Percentiles rank a stretch among this genome's conserved stretches.
phyloP scores from a whole-genome alignment of 1,139 yeast species.

The Magnusiomyces clavatus region DNA sequence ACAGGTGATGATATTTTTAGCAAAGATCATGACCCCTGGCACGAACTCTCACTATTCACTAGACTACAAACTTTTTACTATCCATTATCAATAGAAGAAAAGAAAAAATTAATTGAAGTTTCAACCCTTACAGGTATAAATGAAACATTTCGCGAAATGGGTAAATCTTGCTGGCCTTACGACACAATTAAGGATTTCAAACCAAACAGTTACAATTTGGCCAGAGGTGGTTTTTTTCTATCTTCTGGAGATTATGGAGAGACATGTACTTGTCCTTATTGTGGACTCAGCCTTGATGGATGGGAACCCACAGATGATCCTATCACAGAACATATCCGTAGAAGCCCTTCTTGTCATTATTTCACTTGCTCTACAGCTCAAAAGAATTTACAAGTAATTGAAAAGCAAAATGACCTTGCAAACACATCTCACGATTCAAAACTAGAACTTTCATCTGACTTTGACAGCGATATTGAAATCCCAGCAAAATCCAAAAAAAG shows the following conservation, averaged over 20 bases:
- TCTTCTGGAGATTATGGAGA: slow-evolving; percentile 52
- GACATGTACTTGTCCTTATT: slow-evolving; percentile 66
- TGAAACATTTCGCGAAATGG: slow-evolving; percentile 1
- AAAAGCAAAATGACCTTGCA: too few species aligned
- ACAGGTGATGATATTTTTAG: not conserved
- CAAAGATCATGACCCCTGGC: slow-evolving; percentile 33
- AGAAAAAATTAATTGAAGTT: not conserved
- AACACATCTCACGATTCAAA: too few species aligned
- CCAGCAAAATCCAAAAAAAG: too few species aligned
- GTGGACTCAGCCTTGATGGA: slow-evolving; percentile 58
- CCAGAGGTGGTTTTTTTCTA: slow-evolving; percentile 63
- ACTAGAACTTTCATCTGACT: too few species aligned
- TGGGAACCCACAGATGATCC: slow-evolving; percentile 73
- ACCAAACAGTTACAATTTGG: slow-evolving; percentile 44
- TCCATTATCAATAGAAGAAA: slow-evolving; percentile 16
- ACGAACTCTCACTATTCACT: slow-evolving; percentile 34
- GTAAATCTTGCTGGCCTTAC: slow-evolving; percentile 42
- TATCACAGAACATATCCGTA: slow-evolving; percentile 31
- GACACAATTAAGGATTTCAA: slow-evolving; percentile 36
- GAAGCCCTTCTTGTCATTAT: slow-evolving; percentile 47
- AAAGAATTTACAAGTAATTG: too few species aligned
- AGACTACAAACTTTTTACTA: slow-evolving; percentile 46
- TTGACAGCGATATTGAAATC: too few species aligned
- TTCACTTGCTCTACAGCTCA: slow-evolving; percentile 20
- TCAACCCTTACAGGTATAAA: not conserved